Base-by-base conservation (phyloP, 139 green algal species). In the Tetratostichococcus sp. region DNA sequence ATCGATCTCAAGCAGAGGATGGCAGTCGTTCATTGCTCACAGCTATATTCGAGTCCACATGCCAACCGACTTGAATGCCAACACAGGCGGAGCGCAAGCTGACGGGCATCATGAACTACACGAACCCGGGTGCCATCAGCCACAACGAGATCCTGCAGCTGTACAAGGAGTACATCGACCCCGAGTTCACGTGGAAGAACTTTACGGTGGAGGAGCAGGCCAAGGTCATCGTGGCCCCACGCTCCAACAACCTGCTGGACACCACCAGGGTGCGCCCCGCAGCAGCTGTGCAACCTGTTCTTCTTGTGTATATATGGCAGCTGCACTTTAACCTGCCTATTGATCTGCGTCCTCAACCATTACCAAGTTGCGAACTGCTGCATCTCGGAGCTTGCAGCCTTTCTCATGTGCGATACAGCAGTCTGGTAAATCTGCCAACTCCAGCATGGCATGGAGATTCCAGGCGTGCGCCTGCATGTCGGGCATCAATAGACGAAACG, bases 61-160 rank as follows among this genome's bases (percentile, higher is more conserved):
- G 21, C n/a, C 30, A 3, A 71, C 3, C n/a, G n/a, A n/a, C n/a
- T n/a, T n/a, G n/a, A n/a, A n/a, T n/a, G 31, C 17, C n/a, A 1
- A 0, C 43, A 59, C 80, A 93, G 89, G 89, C 91, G 25, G 87
- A 90, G 80, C 84, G 93, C 65, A 86, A 87, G 35, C 84, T 97
- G 67, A 97, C 90, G 5, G 95, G 92, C 73, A 94, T 98, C 82
- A 96, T 97, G 90, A 99, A 99, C 89, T 99, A 93, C 87, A 99
- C 95, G 71, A 99, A 99, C 88, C 95, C 95, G 22, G 95, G 95
- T 1, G 86, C 87, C 62, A 90, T 99, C 82, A 96, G 88, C 81
- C 95, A 99, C 82, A 98, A 98, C 77, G 91, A 98, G 80, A 95
- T 98, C 42, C 75, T 98, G 75, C 33, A 97, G 85, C 78, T 98